A percentile compares a stretch with the other conserved stretches of the same genome.
Conservation (phyloP, 2,329 filamentous ascomycete species). For the Myriosclerotinia duriaeana region DNA sequence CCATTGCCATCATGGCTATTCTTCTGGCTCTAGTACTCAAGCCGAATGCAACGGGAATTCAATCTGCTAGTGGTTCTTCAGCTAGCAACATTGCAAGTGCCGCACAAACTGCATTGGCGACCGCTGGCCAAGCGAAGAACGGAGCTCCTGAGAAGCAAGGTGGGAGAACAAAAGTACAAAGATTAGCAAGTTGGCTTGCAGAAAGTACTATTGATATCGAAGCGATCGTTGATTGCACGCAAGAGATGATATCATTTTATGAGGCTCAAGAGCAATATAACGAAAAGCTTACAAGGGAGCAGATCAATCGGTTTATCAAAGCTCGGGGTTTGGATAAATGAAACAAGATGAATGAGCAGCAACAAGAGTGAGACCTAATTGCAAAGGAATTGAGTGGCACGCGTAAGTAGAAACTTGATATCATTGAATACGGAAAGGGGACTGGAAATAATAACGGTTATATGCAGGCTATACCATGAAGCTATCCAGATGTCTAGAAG, state of each 20-base stretch:
- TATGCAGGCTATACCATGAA: not conserved
- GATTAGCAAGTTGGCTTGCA: constrained; percentile 65
- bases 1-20: constrained; percentile 68
- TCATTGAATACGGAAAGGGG: not conserved
- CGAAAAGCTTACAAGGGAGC: constrained; percentile 42
- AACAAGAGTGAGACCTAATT: not conserved
- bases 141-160: constrained; percentile 30
- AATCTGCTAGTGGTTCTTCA: constrained; percentile 44
- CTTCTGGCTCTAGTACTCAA: constrained; percentile 67
- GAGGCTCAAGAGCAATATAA: constrained; percentile 48
- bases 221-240: constrained; percentile 66
- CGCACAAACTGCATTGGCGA: constrained; percentile 39
- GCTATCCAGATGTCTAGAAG: not conserved
- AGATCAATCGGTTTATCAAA: constrained; percentile 43
- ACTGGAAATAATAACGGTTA: not conserved
- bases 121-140: constrained; percentile 34
- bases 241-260: constrained; percentile 71
- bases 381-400: not conserved
- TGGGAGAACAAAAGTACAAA: constrained; percentile 45
- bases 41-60: constrained; percentile 50
- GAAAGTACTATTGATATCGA: constrained; percentile 69
- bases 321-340: constrained; percentile 41
- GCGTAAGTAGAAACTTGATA: not conserved
- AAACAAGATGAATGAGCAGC: constrained; percentile 13
- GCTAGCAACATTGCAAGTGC: constrained; percentile 40